phyloP scores from a whole-genome alignment of 495 filamentous ascomycete genomes.

The Podospora fimiseda region DNA sequence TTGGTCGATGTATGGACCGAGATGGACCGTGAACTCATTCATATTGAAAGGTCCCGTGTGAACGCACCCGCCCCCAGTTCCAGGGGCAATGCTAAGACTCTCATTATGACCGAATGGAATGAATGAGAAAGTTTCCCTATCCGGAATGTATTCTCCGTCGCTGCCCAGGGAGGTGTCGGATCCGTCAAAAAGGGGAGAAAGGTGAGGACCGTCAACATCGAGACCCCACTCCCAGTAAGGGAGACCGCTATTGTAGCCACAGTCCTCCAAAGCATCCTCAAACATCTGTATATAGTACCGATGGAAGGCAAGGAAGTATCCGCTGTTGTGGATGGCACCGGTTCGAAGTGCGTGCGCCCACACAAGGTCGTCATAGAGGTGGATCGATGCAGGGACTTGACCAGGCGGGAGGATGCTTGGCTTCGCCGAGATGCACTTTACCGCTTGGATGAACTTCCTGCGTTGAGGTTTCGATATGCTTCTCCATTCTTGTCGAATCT shows the following conservation, averaged over 20 bases:
- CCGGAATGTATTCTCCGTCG: constrained; percentile 46
- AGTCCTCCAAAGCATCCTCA: constrained; percentile 32
- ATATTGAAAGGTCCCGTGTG: constrained; percentile 32
- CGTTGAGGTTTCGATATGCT: constrained; percentile 42
- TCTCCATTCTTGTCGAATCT: constrained; percentile 27
- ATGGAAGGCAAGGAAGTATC: constrained; percentile 38
- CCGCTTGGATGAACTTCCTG: constrained; percentile 56
- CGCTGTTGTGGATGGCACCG: constrained; percentile 28
- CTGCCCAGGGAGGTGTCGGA: constrained; percentile 48
- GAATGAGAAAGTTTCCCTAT: too few relatives aligned
- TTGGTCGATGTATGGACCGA: constrained; percentile 28
- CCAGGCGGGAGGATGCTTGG: constrained; percentile 36
- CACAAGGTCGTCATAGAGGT: constrained; percentile 60
- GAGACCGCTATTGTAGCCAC: constrained; percentile 28
- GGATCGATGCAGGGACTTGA: constrained; percentile 25
- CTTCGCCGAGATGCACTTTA: constrained; percentile 53
- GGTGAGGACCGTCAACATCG: constrained; percentile 27
- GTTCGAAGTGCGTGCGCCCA: constrained; percentile 36
- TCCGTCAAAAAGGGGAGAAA: constrained; percentile 38
- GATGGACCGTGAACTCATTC: constrained; percentile 29
- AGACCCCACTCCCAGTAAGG: constrained; percentile 43
- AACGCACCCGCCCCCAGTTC: constrained; percentile 35
- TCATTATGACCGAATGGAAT: constrained; percentile 18
- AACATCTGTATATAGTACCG: constrained; percentile 37
- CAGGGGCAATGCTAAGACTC: constrained; percentile 20